Evolutionary conservation across 495 filamentous ascomycete genomes (phyloP), one percentile per base, ranked within the genome.

Genomic region (Clavariopsis aquatica): DNA sequence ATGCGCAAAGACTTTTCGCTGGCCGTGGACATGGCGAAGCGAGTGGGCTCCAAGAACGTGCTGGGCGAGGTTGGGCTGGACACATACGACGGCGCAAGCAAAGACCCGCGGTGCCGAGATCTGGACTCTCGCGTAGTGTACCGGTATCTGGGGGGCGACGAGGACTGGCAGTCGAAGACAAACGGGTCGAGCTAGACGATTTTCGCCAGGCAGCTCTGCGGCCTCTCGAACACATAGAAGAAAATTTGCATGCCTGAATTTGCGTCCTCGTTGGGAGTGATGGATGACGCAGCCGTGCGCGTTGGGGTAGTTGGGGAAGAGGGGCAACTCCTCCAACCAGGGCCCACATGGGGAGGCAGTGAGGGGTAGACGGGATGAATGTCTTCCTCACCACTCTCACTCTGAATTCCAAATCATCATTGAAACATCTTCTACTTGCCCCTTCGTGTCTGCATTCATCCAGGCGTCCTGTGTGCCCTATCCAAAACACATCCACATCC

Each of bases 1-100:
- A 84, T 84, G 82, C 73, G 70, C 53, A 84, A 82, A 71, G 82
- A 84, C 68, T 78, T 84, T 34, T 69, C 71, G 20, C 58, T 85
- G 24, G 83, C 82, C 1, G 69, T 81, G 0, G 77, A 80, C 9
- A 77, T 78, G 73, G 82, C 80, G 19, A 60, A 77, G 55, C 61
- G 74, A 9, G 76, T 81, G 12, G 82, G 77, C 0, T 72, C 78
- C 13, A 75, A 72, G 61, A 71, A 78, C 55, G 75, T 73, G 0
- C 59, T 84, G 15, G 82, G 79, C 1, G 62, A 73, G 24, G 59
- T 38, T 7, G 80, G 78, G 1, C 61, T 83, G 65, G 72, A 73
- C 31, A 77, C 75, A n/a, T 86, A 83, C 73, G 69, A 74, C 7
- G 79, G 65, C 7, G 78, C 82, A 10, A 76, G 71, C 19, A 71